Conservation (phyloP, 495 filamentous ascomycete species). For the Delitschia confertaspora region DNA sequence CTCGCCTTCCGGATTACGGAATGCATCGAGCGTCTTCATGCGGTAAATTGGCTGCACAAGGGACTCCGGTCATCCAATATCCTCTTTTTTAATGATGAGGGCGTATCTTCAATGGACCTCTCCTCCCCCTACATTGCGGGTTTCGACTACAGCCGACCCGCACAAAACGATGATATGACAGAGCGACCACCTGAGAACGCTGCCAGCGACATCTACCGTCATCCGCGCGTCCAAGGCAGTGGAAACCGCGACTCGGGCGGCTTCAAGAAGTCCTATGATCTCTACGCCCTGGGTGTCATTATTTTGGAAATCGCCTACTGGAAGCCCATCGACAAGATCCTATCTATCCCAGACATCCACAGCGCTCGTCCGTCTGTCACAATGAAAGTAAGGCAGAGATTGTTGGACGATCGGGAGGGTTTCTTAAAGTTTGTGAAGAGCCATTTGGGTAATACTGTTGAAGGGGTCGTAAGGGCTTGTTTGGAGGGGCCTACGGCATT, state of each 20-base stretch:
- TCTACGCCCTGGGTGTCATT: constrained; percentile 44
- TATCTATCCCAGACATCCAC: constrained; percentile 32
- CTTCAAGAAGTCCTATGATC: constrained; percentile 44
- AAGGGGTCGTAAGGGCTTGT: constrained; percentile 30
- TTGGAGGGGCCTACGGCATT: constrained; percentile 31
- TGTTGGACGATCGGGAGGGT: constrained; percentile 23
- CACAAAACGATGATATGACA: constrained; percentile 42
- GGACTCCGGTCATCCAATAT: constrained; percentile 46
- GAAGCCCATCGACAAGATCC: constrained; percentile 38
- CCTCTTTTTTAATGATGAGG: constrained; percentile 40
- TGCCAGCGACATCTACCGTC: constrained; percentile 43
- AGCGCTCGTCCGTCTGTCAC: constrained; percentile 15
- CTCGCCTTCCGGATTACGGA: constrained; percentile 23
- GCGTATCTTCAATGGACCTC: constrained; percentile 27
- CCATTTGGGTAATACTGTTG: constrained; percentile 31
- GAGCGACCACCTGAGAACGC: constrained; percentile 41
- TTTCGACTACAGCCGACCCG: constrained; percentile 49
- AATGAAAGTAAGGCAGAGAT: constrained; percentile 16
- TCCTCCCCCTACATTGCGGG: constrained; percentile 41
- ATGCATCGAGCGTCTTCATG: constrained; percentile 38
- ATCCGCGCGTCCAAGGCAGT: constrained; percentile 39
- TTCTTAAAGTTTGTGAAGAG: constrained; percentile 22
- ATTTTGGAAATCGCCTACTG: constrained; percentile 46
- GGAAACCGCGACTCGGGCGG: constrained; percentile 25
- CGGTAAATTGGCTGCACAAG: constrained; percentile 53